Percentiles rank a stretch among this genome's conserved stretches.
Evolutionary conservation across 345 rosid genomes (phyloP).

Genomic region (Moricandia arvensis): DNA sequence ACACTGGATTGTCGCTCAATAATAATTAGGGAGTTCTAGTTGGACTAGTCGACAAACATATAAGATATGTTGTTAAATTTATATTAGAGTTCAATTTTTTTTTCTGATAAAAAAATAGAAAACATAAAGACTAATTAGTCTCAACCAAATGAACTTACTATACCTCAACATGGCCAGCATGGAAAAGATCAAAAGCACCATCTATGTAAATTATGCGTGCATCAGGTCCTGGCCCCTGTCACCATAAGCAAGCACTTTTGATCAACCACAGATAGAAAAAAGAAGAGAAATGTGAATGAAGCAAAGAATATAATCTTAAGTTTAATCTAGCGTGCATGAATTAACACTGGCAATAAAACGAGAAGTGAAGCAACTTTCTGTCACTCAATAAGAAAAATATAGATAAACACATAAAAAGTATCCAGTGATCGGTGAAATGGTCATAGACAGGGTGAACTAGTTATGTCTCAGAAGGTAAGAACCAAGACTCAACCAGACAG

Average conservation of each 20-base stretch:
- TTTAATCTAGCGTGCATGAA: neutral
- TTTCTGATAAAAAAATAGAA: no score
- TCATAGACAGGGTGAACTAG: neutral
- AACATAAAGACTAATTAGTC: neutral
- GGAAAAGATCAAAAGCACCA: slow-evolving; percentile 97
- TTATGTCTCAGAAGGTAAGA: neutral
- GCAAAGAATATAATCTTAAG: neutral
- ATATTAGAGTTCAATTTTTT: no score
- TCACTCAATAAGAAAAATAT: neutral
- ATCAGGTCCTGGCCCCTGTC: slow-evolving; percentile 87
- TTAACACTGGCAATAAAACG: neutral
- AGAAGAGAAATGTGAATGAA: neutral
- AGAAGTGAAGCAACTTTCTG: neutral
- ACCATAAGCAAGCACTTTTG: slow-evolving; percentile 7
- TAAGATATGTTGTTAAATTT: no score
- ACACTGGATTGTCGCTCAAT: neutral
- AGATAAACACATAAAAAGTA: neutral
- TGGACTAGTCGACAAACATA: neutral
- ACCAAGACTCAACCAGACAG: neutral
- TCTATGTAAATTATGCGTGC: slow-evolving; percentile 84
- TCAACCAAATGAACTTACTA: slow-evolving; percentile 5
- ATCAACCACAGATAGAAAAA: slow-evolving; percentile 6
- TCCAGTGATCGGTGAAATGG: neutral
- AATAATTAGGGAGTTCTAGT: neutral
- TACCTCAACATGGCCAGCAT: slow-evolving; percentile 99